Evolutionary conservation across 23 red algal species (phyloP), one percentile per base, ranked within the genome.

Genomic region (Gracilaria caudata): DNA sequence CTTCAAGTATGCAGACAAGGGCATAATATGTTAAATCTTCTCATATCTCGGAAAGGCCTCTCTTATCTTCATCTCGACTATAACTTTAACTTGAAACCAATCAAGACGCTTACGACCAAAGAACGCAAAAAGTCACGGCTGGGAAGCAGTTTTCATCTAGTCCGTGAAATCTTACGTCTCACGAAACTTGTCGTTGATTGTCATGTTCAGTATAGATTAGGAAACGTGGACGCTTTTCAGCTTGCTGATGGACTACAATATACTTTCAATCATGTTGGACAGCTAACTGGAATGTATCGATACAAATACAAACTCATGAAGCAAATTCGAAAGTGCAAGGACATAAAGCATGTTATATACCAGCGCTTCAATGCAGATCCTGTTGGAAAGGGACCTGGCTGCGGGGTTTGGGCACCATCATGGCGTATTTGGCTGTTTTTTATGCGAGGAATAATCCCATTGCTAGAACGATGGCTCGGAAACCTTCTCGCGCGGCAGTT

Each of bases 261-360:
- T 63, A 91, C 92, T 41, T 83, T 94, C 35, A 86, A 94, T 49
- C 97, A 99, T 72, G 90, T 99, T 17, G 97, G 97, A 9, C 92
- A 99, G 78, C 89, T 99, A 36, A 99, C 97, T 5, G 97, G 97
- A 16, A 93, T 99, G 81, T 99, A 99, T 77, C 77, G 97, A 41
- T 99, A 99, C 90, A 99, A 99, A 64, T 99, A 99, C 87, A 86
- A 91, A 78, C 73, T 99, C 17, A 99, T 99, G 97, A 81, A 91
- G 64, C 97, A 99, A 71, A 93, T 99, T 56, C 97, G 93, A 13
- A 81, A 87, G 35, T 91, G 88, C 90, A 99, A 99, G 57, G 93
- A 99, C 78, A 82, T 99, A 25, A 99, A 99, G 55, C 97, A 99
- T 75, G 81, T 99, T 5, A 86, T 99, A 26, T 99, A 99, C 68